A percentile compares a stretch with the other conserved stretches of the same genome.
Conservation (phyloP, 192 early-diverging fungal genomes). For the Diversispora eburnea region DNA sequence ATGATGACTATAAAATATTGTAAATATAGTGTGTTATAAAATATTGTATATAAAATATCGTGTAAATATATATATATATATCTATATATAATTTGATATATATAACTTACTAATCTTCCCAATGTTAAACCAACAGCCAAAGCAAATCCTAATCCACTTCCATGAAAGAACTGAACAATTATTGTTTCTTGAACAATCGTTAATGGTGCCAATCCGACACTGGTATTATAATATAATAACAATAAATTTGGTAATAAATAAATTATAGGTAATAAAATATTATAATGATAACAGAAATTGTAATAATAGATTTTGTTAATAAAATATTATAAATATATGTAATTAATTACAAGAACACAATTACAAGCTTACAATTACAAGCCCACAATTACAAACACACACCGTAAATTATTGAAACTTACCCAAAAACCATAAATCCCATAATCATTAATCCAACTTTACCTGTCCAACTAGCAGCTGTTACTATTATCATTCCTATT, state of each 20-base stretch:
- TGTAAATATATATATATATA: background rate
- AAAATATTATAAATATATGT: background rate
- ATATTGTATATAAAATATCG: background rate
- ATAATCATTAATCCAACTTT: conserved; percentile 41
- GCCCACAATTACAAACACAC: no score
- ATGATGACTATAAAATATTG: conserved; percentile 48
- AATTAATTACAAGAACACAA: background rate
- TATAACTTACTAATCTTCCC: conserved; percentile 54
- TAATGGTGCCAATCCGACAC: conserved; percentile 71
- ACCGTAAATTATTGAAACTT: background rate
- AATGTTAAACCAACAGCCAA: conserved; percentile 67
- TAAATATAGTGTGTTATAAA: background rate
- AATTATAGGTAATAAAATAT: no score
- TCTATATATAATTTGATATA: no score
- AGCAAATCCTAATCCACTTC: conserved; percentile 62
- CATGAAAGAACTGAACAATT: conserved; percentile 70
- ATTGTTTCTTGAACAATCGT: conserved; percentile 80
- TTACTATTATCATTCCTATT: conserved; percentile 35
- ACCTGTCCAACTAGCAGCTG: conserved; percentile 38
- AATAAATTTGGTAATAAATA: background rate
- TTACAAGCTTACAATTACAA: no score
- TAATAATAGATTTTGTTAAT: no score
- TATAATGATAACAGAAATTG: no score
- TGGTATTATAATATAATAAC: conserved; percentile 33
- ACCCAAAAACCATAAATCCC: conserved; percentile 45